Evolutionary conservation across 73 alveolate species (phyloP), one percentile per base, ranked within the genome.

Genomic region (Effrenium voratum): DNA sequence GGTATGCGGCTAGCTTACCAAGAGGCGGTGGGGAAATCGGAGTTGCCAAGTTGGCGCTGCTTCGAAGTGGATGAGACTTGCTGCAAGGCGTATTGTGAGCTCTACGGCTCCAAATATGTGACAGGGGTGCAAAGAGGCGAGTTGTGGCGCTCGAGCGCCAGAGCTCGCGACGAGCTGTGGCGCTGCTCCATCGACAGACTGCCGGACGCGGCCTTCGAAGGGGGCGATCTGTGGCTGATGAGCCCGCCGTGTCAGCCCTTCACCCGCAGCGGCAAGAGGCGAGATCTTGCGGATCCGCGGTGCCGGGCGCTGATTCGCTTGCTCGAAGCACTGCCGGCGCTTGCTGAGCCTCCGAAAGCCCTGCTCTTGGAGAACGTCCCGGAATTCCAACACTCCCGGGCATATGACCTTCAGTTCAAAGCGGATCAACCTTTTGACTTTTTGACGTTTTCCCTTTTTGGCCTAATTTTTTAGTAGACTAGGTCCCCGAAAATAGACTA

Each of bases 171-270:
- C 47, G 95, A 88, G 77, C 95, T 88, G 49, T 88, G 95, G 95
- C 85, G 95, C 36, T 88, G 95, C 52, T 88, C 95, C 50, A 88
- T 88, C 40, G 95, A 88, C 85, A 41, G 77, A 43, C 95, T 88
- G 10, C 95, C 95, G 10, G 95, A 88, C 28, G 95, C 38, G 30
- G 95, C 95, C 55, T 8, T 34, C n/a, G 82, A 72, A 26, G 82
- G 38, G 82, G 49, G 84, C 19, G 95, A 88, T 30, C 59, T 88
- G 43, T 86, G 94, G 94, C 45, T 86, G 80, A 60, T 60, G 94
- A 38, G 47, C 80, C 73, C 57, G 30, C 63, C 80, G 66, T 86
- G 94, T 52, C 85, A 88, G 32, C 95, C 95, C 73, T 66, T 88
- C 70, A 88, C 84, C 24, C 95, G 85, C 66, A 88, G 70, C 70